Conservation (phyloP, 768 basidiomycete genomes). For the Plicaturopsis crispa region DNA sequence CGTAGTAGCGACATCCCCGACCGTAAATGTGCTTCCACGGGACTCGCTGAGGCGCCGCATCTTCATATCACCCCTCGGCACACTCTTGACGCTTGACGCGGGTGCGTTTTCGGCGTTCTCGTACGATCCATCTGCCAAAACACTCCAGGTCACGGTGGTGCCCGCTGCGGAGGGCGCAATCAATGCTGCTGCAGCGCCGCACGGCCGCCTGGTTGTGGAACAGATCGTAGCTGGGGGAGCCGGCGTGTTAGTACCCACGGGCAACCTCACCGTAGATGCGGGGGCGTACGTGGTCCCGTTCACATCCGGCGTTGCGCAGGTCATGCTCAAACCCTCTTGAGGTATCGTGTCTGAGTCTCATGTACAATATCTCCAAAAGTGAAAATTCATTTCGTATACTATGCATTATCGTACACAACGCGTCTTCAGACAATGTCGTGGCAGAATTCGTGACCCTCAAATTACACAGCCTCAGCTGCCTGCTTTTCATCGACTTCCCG, state of each 20-base stretch:
- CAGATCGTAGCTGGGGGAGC: slow-evolving; percentile 25
- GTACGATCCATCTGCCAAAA: slow-evolving; percentile 29
- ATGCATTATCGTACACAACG: no score
- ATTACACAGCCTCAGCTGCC: no score
- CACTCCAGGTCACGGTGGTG: slow-evolving; percentile 33
- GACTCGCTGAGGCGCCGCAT: slow-evolving; percentile 44
- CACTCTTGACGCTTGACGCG: slow-evolving; percentile 39
- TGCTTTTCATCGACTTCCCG: not conserved
- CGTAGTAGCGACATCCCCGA: slow-evolving; percentile 30
- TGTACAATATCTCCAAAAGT: no score
- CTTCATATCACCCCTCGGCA: slow-evolving; percentile 42
- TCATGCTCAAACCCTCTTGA: slow-evolving; percentile 9
- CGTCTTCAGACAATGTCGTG: no score
- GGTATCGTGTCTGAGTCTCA: no score
- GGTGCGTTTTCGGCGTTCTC: slow-evolving; percentile 40
- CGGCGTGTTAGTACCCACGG: slow-evolving; percentile 30
- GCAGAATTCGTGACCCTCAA: no score
- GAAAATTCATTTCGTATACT: no score
- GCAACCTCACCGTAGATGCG: slow-evolving; percentile 28
- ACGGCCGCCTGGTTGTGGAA: slow-evolving; percentile 36
- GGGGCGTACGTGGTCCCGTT: slow-evolving; percentile 42
- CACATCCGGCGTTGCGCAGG: slow-evolving; percentile 24
- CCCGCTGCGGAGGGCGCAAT: slow-evolving; percentile 29
- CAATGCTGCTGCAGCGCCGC: slow-evolving; percentile 35
- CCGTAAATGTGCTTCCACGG: slow-evolving; percentile 33